phyloP scores from a whole-genome alignment of 306 rosid genomes.

The Comarum palustre region DNA sequence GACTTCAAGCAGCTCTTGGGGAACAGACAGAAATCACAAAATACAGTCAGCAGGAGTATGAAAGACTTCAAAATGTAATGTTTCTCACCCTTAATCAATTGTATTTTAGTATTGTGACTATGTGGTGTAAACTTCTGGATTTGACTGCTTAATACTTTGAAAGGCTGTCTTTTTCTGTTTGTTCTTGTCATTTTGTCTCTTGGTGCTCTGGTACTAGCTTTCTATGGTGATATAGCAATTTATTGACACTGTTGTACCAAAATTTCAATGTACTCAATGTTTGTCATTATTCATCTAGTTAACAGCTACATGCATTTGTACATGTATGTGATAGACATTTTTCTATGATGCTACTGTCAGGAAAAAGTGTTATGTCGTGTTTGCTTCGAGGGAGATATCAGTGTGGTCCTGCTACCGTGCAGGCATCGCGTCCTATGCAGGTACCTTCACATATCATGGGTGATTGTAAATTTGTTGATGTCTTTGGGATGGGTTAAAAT shows the following conservation, averaged over 20 bases:
- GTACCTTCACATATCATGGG: slow-evolving; percentile 27
- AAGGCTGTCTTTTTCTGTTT: not conserved
- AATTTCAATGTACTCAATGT: not conserved
- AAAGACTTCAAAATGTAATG: slow-evolving; percentile 87
- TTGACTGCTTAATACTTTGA: not conserved
- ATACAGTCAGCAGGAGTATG: slow-evolving; percentile 86
- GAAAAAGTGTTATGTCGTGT: slow-evolving; percentile 92
- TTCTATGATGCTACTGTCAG: slow-evolving; percentile 36
- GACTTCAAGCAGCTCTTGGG: slow-evolving; percentile 97
- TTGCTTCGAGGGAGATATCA: slow-evolving; percentile 88
- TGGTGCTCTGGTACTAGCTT: not conserved
- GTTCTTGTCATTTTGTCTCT: not conserved
- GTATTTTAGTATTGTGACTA: slow-evolving; percentile 3
- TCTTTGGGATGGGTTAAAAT: not conserved
- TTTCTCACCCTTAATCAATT: slow-evolving; percentile 19
- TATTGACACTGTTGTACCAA: not conserved
- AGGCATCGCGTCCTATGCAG: slow-evolving; percentile 91
- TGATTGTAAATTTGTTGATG: not conserved
- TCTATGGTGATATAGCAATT: not conserved
- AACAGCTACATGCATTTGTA: not conserved
- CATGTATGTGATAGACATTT: slow-evolving; percentile 3
- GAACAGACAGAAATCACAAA: slow-evolving; percentile 92
- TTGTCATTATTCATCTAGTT: too few relatives aligned
- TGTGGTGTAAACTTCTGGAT: slow-evolving; percentile 18
- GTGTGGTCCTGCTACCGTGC: slow-evolving; percentile 88